These are phyloP conservation scores for Elongisporangium anandrum DNA, from an alignment of 352 stramenopile genomes.

Conservation along the genomic window DNA sequence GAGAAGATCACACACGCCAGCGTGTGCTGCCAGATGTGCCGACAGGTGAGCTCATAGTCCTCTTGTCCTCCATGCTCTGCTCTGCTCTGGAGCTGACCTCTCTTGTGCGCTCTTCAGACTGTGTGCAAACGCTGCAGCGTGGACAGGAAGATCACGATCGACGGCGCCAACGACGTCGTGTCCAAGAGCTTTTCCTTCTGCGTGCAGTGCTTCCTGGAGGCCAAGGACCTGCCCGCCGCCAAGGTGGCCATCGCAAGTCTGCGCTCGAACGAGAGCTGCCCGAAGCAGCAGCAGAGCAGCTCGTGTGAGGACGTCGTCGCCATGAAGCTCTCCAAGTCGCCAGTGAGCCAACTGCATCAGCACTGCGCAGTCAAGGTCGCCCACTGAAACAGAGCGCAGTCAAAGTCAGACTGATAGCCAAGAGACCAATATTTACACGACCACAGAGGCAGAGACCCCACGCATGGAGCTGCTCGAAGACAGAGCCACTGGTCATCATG, in stretches of 20 bases:
- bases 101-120: not conserved
- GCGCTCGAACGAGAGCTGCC: too few species aligned
- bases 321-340: too few species aligned
- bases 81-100: not conserved
- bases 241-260: conserved; percentile 14
- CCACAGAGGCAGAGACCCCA: too few species aligned
- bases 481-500: too few species aligned
- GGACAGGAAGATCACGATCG: conserved; percentile 35
- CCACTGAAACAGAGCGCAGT: too few species aligned
- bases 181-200: conserved; percentile 37
- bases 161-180: conserved; percentile 27
- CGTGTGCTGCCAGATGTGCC: conserved; percentile 31
- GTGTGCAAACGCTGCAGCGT: conserved; percentile 39
- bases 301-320: too few species aligned
- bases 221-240: conserved; percentile 25
- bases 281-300: too few species aligned
- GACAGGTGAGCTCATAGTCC: conserved; percentile 8
- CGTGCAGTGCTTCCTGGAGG: conserved; percentile 36
- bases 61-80: not conserved
- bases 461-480: too few species aligned
- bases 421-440: too few species aligned
- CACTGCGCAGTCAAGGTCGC: too few species aligned
- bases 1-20: conserved; percentile 24
- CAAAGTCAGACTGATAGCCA: too few species aligned
- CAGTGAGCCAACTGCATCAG: too few species aligned